These are phyloP conservation scores for Fabrea salina DNA, from an alignment of 169 alveolate species.

Conservation along the genomic window DNA sequence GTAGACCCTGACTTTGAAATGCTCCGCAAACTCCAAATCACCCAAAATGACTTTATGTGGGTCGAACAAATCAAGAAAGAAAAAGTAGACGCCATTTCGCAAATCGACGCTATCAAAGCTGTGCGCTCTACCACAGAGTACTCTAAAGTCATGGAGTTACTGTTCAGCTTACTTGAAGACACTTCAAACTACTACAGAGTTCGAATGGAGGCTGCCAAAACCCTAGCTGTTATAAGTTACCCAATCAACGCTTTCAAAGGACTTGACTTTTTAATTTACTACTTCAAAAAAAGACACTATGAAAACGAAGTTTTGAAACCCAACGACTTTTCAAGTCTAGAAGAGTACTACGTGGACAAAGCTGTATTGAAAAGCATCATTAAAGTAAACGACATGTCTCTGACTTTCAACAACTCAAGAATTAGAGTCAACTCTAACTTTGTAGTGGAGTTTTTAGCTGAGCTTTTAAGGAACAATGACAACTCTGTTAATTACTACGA, in stretches of 20 bases:
- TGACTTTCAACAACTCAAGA: constrained; percentile 17
- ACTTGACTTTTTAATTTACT: constrained; percentile 41
- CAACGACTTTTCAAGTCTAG: constrained; percentile 36
- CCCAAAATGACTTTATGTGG: constrained; percentile 40
- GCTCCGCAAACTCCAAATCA: constrained; percentile 45
- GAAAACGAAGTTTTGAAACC: constrained; percentile 42
- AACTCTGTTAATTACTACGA: constrained; percentile 48
- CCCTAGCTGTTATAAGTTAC: constrained; percentile 26
- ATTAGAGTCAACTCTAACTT: constrained; percentile 36
- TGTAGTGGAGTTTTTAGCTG: constrained; percentile 29
- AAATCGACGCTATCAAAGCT: constrained; percentile 53
- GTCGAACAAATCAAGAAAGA: constrained; percentile 45
- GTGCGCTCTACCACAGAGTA: constrained; percentile 8
- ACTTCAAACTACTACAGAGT: constrained; percentile 37
- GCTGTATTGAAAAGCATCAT: constrained; percentile 32
- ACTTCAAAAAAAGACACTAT: constrained; percentile 30
- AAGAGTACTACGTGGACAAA: constrained; percentile 43
- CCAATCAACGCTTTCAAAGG: constrained; percentile 39
- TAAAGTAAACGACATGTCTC: constrained; percentile 34
- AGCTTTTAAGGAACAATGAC: constrained; percentile 37
- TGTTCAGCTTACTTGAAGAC: constrained; percentile 1
- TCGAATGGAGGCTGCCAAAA: constrained; percentile 45
- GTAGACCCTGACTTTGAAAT: constrained; percentile 58
- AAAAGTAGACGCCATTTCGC: constrained; percentile 47
- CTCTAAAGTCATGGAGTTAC: background rate